Evolutionary conservation across 257 asterid species (phyloP), one percentile per base, ranked within the genome.

Genomic region (Salvia hispanica): DNA sequence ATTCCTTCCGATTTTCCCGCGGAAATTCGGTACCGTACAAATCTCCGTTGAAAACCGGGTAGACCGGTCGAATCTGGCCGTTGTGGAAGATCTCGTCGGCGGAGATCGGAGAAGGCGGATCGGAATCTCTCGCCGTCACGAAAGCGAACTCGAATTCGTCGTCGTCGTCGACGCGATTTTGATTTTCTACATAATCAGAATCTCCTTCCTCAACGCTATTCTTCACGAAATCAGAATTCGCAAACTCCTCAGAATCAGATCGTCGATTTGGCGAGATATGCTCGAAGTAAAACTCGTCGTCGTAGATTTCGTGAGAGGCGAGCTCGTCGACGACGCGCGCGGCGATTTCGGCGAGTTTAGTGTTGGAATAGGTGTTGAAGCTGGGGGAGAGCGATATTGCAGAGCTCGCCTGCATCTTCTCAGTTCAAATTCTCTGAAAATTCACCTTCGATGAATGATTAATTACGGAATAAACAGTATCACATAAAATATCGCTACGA

Each of bases 11-110:
- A 25, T 25, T 25, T 25, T 25, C 31, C 31, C 31, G 31, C 31
- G 31, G 31, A 25, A 25, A 25, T 25, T 25, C 31, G n/a, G 3
- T 13, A 13, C 64, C 58, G 3, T 78, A 64, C 67, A 83, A 59
- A 28, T 76, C 74, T 13, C 75, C 54, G 57, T 77, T 74, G 31
- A 85, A 88, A 62, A 86, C 64, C 0, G 95, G 94, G 78, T 71
- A 88, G 55, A 72, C 77, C 12, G 93, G 85, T 10, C 88, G 86
- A 77, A 90, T 87, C 86, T 79, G 86, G 15, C 95, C 93, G 82
- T 90, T 76, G 59, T 56, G 77, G 84, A 85, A 87, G 68, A 87
- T 78, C 62, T 90, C 91, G 11, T 87, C 95, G 0, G 92, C 92
- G 0, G 86, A 74, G 58, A 77, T 76, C 4, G 83, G 87, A 5